phyloP scores from a whole-genome alignment of 2,329 filamentous ascomycete genomes.

The Alternaria arbusti region DNA sequence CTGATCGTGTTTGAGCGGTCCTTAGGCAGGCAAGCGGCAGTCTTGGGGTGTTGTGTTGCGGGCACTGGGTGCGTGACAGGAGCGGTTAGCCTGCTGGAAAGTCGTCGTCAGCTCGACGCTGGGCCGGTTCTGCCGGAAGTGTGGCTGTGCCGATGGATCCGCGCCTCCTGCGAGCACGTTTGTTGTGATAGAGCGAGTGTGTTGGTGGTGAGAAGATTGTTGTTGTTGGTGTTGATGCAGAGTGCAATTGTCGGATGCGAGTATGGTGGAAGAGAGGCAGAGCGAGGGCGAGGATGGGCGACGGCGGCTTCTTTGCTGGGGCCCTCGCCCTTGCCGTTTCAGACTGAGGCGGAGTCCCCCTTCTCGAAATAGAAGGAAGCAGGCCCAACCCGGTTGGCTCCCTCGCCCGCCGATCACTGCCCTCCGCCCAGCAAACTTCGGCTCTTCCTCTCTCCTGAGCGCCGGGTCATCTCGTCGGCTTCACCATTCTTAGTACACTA shows the following conservation, averaged over 20 bases:
- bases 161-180: background rate
- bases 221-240: background rate
- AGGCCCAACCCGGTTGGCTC: constrained; percentile 14
- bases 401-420: constrained; percentile 5
- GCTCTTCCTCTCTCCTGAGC: constrained; percentile 8
- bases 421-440: constrained; percentile 4
- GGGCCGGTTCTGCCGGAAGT: constrained; percentile 37
- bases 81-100: constrained; percentile 42
- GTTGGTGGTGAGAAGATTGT: background rate
- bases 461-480: background rate
- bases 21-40: constrained; percentile 36
- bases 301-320: constrained; percentile 30
- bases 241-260: background rate
- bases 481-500: background rate
- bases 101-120: constrained; percentile 47
- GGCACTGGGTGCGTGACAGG: constrained; percentile 23
- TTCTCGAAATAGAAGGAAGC: constrained; percentile 22
- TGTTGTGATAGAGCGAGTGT: background rate
- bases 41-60: constrained; percentile 30
- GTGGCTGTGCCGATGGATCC: constrained; percentile 36
- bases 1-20: constrained; percentile 20
- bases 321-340: constrained; percentile 27
- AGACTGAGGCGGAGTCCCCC: constrained; percentile 20
- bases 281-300: constrained; percentile 12
- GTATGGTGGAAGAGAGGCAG: constrained; percentile 2